Evolutionary conservation across 2,329 filamentous ascomycete species (phyloP).

Genomic region (Didymellaceae sp.): DNA sequence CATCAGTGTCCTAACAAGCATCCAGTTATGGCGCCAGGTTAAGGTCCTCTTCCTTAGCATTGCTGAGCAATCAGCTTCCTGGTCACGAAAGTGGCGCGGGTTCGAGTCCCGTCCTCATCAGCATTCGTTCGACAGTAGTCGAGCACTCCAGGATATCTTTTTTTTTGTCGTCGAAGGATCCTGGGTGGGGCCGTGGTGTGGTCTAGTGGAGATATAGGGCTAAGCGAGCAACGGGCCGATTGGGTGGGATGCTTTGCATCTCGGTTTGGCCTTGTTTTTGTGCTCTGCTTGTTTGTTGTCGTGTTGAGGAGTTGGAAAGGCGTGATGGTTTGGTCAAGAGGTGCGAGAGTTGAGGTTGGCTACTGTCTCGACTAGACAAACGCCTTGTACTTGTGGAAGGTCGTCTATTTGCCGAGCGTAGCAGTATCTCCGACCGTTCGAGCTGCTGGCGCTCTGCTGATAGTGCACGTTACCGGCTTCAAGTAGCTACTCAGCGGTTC

Average conservation of each 20-base stretch:
- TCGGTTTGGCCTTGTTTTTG: not conserved
- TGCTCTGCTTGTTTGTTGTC: too few species aligned
- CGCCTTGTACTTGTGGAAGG: too few species aligned
- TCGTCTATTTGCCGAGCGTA: too few species aligned
- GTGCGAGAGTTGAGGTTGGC: too few species aligned
- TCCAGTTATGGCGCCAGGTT: slow-evolving; percentile 22
- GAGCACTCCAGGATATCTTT: slow-evolving; percentile 9
- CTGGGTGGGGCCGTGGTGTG: not conserved
- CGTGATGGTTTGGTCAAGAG: too few species aligned
- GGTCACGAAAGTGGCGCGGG: slow-evolving; percentile 21
- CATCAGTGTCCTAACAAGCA: too few species aligned
- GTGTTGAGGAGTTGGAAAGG: too few species aligned
- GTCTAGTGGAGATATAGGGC: not conserved
- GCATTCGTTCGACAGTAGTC: slow-evolving; percentile 6
- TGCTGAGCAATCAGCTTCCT: slow-evolving; percentile 19
- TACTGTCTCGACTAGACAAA: too few species aligned
- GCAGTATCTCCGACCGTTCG: too few species aligned
- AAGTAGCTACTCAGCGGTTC: too few species aligned
- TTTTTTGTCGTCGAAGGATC: not conserved
- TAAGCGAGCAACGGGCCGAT: not conserved
- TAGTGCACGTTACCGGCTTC: too few species aligned
- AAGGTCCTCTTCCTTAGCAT: slow-evolving; percentile 18
- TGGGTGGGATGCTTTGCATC: not conserved
- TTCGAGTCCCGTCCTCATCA: slow-evolving; percentile 21
- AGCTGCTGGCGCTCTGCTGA: too few species aligned